Conservation (phyloP, 345 rosid genomes). For the Geranium rotundifolium region DNA sequence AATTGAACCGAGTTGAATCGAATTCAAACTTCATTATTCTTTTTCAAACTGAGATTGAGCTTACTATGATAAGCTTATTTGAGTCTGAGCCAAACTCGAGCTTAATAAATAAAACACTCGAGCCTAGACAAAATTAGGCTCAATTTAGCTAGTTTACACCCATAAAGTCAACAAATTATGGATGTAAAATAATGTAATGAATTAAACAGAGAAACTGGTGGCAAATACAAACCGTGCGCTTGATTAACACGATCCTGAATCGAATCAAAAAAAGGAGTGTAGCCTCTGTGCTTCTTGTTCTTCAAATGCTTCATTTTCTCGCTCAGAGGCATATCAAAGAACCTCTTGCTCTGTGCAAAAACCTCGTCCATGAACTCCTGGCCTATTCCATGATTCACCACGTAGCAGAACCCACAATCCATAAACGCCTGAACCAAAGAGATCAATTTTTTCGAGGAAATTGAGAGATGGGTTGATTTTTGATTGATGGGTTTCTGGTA, state of each 20-base stretch:
- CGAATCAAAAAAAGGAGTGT: conserved; percentile 64
- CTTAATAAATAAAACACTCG: too few species aligned
- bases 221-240: conserved; percentile 30
- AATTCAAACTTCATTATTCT: too few species aligned
- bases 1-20: too few species aligned
- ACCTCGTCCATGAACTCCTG: conserved; percentile 52
- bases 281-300: conserved; percentile 66
- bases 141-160: too few species aligned
- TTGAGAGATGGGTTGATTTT: background rate
- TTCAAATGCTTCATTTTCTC: conserved; percentile 63
- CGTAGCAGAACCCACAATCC: conserved; percentile 76
- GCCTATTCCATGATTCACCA: conserved; percentile 64
- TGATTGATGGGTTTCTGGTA: background rate
- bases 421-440: conserved; percentile 47
- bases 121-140: too few species aligned
- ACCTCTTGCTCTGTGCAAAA: conserved; percentile 50
- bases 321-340: conserved; percentile 40
- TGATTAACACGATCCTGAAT: conserved; percentile 55
- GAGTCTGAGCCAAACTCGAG: too few species aligned
- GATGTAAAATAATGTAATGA: too few species aligned
- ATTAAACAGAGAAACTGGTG: background rate
- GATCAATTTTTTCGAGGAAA: background rate
- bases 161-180: too few species aligned
- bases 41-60: too few species aligned
- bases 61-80: too few species aligned